These are phyloP conservation scores for Solanum arcanum DNA, from an alignment of 257 asterid genomes.

Conservation along the genomic window DNA sequence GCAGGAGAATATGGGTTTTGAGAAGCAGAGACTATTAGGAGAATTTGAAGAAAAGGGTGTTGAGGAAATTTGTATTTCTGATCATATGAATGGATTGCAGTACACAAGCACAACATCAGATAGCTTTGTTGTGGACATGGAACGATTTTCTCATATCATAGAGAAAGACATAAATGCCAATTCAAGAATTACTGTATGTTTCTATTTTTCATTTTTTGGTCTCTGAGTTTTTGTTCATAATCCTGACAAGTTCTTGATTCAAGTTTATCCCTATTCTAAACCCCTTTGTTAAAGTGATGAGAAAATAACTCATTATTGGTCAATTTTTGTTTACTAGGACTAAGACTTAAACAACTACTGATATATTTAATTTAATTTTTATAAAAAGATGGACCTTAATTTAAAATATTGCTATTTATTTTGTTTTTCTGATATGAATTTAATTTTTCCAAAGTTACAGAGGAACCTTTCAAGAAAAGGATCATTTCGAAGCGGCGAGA, in stretches of 20 bases:
- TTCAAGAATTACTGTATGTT: slow-evolving; percentile 56
- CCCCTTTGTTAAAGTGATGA: background rate
- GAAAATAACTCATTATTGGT: background rate
- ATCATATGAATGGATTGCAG: background rate
- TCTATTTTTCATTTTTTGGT: background rate
- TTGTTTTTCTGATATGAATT: background rate
- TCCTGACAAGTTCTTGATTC: background rate
- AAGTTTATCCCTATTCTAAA: background rate
- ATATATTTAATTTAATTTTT: background rate
- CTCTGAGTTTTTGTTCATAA: background rate
- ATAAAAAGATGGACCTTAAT: background rate
- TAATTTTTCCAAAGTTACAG: slow-evolving; percentile 41
- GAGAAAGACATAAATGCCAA: slow-evolving; percentile 39
- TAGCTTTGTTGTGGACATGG: slow-evolving; percentile 29
- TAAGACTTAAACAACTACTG: background rate
- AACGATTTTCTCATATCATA: slow-evolving; percentile 34
- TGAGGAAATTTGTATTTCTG: background rate
- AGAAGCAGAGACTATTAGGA: slow-evolving; percentile 5
- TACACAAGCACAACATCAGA: slow-evolving; percentile 1
- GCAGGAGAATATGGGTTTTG: slow-evolving; percentile 34
- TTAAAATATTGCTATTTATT: background rate
- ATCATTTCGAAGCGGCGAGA: slow-evolving; percentile 37
- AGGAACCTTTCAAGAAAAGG: slow-evolving; percentile 69
- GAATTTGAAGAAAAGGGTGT: slow-evolving; percentile 17
- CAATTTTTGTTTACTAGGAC: background rate